Conservation (phyloP, 1,284 basidiomycete species). For the Trichosporon ovoides region DNA sequence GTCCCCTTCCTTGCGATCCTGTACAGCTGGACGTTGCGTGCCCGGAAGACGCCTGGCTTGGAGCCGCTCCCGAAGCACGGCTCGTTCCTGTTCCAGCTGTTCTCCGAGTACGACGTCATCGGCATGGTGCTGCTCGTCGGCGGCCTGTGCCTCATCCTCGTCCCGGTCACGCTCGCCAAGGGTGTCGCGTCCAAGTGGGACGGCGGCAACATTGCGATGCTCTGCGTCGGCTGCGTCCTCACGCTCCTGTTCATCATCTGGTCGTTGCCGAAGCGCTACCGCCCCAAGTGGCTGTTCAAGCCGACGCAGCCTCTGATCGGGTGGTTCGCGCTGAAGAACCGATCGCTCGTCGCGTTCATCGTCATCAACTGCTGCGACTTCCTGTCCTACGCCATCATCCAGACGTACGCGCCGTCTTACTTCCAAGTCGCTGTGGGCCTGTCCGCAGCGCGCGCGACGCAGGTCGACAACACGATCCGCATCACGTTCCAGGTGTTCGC, state of each 20-base stretch:
- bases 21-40: neutral
- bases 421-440: conserved; percentile 17
- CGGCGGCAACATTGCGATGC: neutral
- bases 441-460: conserved; percentile 11
- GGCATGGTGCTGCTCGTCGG: conserved; percentile 6
- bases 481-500: conserved; percentile 22
- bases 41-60: neutral
- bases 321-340: conserved; percentile 20
- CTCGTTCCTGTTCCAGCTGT: neutral
- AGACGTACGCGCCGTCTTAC: conserved; percentile 16
- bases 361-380: conserved; percentile 22
- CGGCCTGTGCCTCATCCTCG: conserved; percentile 2
- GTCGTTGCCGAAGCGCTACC: conserved; percentile 16
- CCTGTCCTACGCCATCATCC: conserved; percentile 19
- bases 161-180: conserved; percentile 3
- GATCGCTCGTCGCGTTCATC: conserved; percentile 18
- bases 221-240: neutral
- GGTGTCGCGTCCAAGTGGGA: neutral
- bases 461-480: conserved; percentile 20
- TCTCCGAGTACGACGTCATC: conserved; percentile 7
- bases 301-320: conserved; percentile 18
- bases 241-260: conserved; percentile 1
- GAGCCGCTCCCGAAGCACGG: conserved; percentile 1
- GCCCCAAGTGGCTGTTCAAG: conserved; percentile 16
- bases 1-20: conserved; percentile 5